Base-by-base conservation (phyloP, 2,329 filamentous ascomycete species). In the Nothophoma quercina region DNA sequence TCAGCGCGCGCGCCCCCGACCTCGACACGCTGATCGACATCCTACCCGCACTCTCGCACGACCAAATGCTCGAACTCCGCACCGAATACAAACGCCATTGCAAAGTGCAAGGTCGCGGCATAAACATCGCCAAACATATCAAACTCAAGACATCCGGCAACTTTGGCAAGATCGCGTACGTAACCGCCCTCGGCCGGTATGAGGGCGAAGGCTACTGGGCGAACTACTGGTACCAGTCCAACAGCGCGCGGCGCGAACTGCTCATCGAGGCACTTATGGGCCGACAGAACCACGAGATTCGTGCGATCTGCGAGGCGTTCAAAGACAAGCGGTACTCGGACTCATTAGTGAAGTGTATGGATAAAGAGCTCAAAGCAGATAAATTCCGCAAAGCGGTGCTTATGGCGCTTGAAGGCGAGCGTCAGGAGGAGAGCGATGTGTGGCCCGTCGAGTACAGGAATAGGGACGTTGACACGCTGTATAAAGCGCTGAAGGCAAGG, bases 151-250 rank as follows among this genome's bases (percentile, higher is more conserved):
- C 90, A 34, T 83, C 88, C 46, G 81, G 87, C 4, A 87, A 85
- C 63, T 87, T 98, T 61, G 93, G 93, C 77, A 98, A 98, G 76
- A 89, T 90, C 6, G 92, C 89, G 68, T 97, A 98, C 73, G 87
- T 93, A 3, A 93, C 91, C 2, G 92, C 93, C 0, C 83, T 98
- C 0, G 95, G 95, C 8, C 84, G 84, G 44, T 98, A 92, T 88
- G 95, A 97, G 77, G 88, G 87, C 63, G 95, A 99, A 74, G 91
- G 91, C 0, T 96, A 96, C 80, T 99, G 95, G 93, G 92, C 93
- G 54, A 98, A 97, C 73, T 96, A 91, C 75, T 98, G 92, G 88
- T 98, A 97, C 77, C 93, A 97, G 70, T 88, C 88, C 29, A 89
- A 93, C 73, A 90, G 88, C 65, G 90, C 88, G 7, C 84, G 91